Percentiles rank a stretch among this genome's conserved stretches.
These are phyloP conservation scores for Pseudocercospora musae DNA, from an alignment of 2,329 filamentous ascomycete species.

Conservation along the genomic window DNA sequence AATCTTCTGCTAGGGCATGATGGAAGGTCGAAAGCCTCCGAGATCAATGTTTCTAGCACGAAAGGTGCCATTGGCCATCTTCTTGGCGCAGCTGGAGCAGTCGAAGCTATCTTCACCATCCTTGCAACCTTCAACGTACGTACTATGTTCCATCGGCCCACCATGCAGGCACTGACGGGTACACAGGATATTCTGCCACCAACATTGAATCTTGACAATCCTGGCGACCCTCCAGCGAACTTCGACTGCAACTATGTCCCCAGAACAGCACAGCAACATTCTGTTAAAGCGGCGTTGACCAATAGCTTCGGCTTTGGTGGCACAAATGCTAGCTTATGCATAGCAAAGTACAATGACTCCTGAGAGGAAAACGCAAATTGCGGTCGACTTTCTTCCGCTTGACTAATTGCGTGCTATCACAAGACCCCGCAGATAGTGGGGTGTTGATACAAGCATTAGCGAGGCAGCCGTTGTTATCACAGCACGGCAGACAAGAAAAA, in stretches of 20 bases:
- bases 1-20: slow-evolving; percentile 70
- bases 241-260: slow-evolving; percentile 86
- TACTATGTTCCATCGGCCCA: neutral
- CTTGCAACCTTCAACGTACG: slow-evolving; percentile 74
- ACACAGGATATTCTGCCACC: slow-evolving; percentile 73
- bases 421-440: slow-evolving; percentile 18
- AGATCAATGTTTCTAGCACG: slow-evolving; percentile 85
- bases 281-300: slow-evolving; percentile 72
- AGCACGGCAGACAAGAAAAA: neutral
- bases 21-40: slow-evolving; percentile 57
- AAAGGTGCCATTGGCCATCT: slow-evolving; percentile 92
- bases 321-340: slow-evolving; percentile 87
- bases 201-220: slow-evolving; percentile 74
- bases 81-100: slow-evolving; percentile 82
- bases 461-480: neutral
- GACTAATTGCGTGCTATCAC: slow-evolving; percentile 1
- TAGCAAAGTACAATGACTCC: slow-evolving; percentile 48
- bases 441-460: neutral
- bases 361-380: neutral
- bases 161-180: neutral
- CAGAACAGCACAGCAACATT: slow-evolving; percentile 63
- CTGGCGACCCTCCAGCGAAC: slow-evolving; percentile 56
- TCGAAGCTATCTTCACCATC: slow-evolving; percentile 84
- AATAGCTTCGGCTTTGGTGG: slow-evolving; percentile 99
- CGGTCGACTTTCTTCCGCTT: neutral